Evolutionary conservation across 768 basidiomycete genomes (phyloP), one percentile per base, ranked within the genome.

Genomic region (Amanita muscaria): DNA sequence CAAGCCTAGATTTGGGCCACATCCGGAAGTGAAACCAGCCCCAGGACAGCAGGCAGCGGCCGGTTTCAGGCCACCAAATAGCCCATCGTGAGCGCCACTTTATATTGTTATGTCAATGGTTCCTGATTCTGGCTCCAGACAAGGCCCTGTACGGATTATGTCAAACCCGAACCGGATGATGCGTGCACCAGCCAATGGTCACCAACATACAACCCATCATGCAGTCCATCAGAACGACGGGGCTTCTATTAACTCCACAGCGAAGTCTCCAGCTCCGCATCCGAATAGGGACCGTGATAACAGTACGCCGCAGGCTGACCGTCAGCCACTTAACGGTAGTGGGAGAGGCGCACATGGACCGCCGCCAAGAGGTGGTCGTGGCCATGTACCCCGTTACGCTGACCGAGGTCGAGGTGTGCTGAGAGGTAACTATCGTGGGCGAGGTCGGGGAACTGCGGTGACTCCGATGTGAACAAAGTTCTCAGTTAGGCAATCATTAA

Each of bases 1-100:
- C 68, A 77, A 73, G 41, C 83, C 83, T 38, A 73, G 76, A 18
- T 69, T 77, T 53, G 84, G 86, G 1, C 80, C 83, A 7, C 68
- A 78, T 53, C 81, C 83, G 2, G 67, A 64, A 37, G 63, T 83
- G n/a, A 72, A 70, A 21, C 74, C 80, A 4, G 54, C 65, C 3
- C 67, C 70, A 15, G 79, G 77, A 1, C 77, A 79, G 49, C 57
- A 59, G 9, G 64, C 76, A 7, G 78, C 69, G 6, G 64, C 76
- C n/a, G 82, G 80, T 6, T 87, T 82, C 70, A 71, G 80, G 41
- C 77, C 81, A 3, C 76, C 76, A 3, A 67, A 63, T 35, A 44
- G 62, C 4, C 32, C 53, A 29, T 60, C 55, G 73, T 74, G 44
- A 51, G 52, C 44, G 44, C 57, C 31, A 29, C 51, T n/a, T 15